Evolutionary conservation across 1,284 basidiomycete genomes (phyloP), one percentile per base, ranked within the genome.

Genomic region (Cryptococcus hybrid): DNA sequence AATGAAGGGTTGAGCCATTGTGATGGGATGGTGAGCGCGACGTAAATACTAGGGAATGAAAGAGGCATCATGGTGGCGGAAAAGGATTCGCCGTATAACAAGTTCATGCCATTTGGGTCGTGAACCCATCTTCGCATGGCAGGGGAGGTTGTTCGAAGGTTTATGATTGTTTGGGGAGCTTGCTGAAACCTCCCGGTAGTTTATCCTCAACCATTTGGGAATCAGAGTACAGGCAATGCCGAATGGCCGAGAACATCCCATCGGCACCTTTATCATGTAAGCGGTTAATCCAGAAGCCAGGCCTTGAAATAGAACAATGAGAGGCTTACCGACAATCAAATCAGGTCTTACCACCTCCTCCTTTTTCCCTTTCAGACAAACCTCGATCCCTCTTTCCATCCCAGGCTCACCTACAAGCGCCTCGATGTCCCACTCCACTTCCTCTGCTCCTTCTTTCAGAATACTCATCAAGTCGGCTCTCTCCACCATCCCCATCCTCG

Each of bases 221-320:
- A 18, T 18, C 18, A 18, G 53, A 11, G 36, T 13, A 54, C 3
- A 63, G 47, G 8, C 53, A n/a, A 4, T 56, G 44, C 35, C 65
- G 57, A 35, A 57, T 55, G 4, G 49, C 48, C 11, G 59, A 62
- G 58, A 65, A 65, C 61, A 67, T 65, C 13, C 66, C 18, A 18
- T 18, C 18, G 18, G 18, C 18, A 18, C 18, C 18, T 18, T 18
- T 18, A 18, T 18, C 18, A 18, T 18, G 18, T 18, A 18, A 18
- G 18, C 18, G 18, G 18, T 18, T 18, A 18, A 46, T 8, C 24
- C 45, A 18, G 8, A n/a, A 42, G 39, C 39, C 8, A 9, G 39
- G 39, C n/a, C 11, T 18, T 46, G 45, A 46, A 9, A 46, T 8
- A 12, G 45, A 13, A 46, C 45, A 24, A 8, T 13, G 24, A 8